Base-by-base conservation (phyloP, 108 stramenopile genomes). In the Pseudonitzschia pungens region DNA sequence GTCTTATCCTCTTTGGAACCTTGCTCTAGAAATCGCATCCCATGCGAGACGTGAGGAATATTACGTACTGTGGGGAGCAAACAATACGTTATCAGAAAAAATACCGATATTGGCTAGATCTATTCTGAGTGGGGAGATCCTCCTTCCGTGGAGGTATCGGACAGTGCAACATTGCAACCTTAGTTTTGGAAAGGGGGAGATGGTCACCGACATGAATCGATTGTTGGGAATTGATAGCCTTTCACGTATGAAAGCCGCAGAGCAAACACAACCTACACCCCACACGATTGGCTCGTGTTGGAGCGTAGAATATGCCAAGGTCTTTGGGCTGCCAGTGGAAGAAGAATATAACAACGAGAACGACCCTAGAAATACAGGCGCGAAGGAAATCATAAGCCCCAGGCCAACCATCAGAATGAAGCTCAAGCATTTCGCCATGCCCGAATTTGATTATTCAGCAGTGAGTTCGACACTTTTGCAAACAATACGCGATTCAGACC, bases 121-220 rank as follows among this genome's bases (percentile, higher is more conserved):
- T 52, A 67, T 65, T 63, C 15, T 86, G 55, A 73, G 62, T 26
- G 22, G 54, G 5, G 71, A 73, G 1, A 28, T 27, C 1, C 41
- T 86, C 42, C 42, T 54, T 72, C 32, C 28, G 1, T n/a, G 77
- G 31, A 75, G 80, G 15, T 77, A 77, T 55, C 58, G 77, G 22
- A 69, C 74, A 0, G 58, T 82, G 20, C 71, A 79, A 69, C 79
- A 76, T 31, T 86, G 83, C 65, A 83, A 83, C 57, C 57, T 60
- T 3, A 68, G 63, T 33, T 85, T 73, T 42, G 76, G 27, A 0
- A 82, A 79, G 65, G 68, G 48, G 21, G 84, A 85, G 71, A 42
- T 26, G 28, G 69, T 85, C 12, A 2, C 70, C 1, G 74, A 65
- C 71, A 33, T 78, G 71, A 45, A 50, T 48, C 42, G 24, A 48